Evolutionary conservation across 257 asterid genomes (phyloP).

Genomic region (Scutellaria galericulata): DNA sequence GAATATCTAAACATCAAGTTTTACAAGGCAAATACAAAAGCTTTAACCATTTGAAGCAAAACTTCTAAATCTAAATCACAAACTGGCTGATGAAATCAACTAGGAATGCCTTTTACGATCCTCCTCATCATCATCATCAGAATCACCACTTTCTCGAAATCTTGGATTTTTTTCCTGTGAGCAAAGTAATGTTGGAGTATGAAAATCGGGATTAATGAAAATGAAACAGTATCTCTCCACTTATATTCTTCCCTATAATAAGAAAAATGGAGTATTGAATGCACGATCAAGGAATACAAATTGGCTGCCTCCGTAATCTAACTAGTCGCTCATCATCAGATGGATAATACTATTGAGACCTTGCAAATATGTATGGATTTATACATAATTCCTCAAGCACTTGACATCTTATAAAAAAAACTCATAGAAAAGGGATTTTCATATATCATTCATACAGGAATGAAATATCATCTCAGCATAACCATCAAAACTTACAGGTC

Average conservation of each 20-base stretch:
- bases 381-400: neutral
- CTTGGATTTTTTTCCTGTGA: slow-evolving; percentile 93
- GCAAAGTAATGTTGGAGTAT: neutral
- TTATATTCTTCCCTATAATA: slow-evolving; percentile 7
- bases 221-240: neutral
- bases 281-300: slow-evolving; percentile 1
- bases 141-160: slow-evolving; percentile 90
- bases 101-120: slow-evolving; percentile 54
- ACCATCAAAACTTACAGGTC: slow-evolving; percentile 66
- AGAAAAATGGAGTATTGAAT: neutral
- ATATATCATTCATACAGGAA: slow-evolving; percentile 14
- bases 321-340: neutral
- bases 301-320: neutral
- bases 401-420: neutral
- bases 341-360: neutral
- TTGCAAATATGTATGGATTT: neutral
- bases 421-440: neutral
- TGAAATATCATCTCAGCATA: neutral
- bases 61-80: slow-evolving; percentile 30
- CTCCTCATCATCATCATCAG: slow-evolving; percentile 86
- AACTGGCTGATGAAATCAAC: slow-evolving; percentile 11
- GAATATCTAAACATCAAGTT: slow-evolving; percentile 30
- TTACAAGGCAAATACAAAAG: slow-evolving; percentile 24
- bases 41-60: slow-evolving; percentile 26
- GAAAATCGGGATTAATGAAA: neutral